Base-by-base conservation (phyloP, 2,329 filamentous ascomycete genomes). In the Uncinocarpus reesii region DNA sequence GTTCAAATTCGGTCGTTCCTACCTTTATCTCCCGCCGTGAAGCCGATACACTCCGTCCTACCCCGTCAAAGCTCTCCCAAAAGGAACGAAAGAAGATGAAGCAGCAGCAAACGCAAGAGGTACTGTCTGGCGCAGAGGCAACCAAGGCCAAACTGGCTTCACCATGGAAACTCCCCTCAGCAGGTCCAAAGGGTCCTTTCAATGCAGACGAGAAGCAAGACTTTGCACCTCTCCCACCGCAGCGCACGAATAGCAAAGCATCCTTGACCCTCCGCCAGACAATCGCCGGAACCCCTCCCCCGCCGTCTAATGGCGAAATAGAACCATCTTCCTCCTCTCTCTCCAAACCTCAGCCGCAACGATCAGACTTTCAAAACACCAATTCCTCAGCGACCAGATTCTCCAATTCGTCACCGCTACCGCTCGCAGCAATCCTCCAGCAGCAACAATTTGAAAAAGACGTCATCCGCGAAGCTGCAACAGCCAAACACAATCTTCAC, bases 11-110 rank as follows among this genome's bases (percentile, higher is more conserved):
- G 1, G 1, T 75, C 72, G 46, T 56, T 79, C 16, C 75, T 74
- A 1, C 56, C 76, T 26, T 75, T 20, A 7, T 26, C 6, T 15
- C 36, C 5, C 66, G 71, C 44, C 65, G 69, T 18, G 67, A 70
- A 50, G 66, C 56, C 54, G 57, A 64, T 62, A 35, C 56, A 57
- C 32, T 58, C 55, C 47, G 65, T 58, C 58, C 59, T 57, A 60
- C 69, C 21, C 63, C 69, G 31, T 65, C 70, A 0, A 95, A 86
- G 62, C 67, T 94, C 56, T 95, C 89, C 0, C 92, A 96, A 58
- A 94, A 92, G 60, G 89, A 95, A 63, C 81, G 88, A 18, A 96
- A 95, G 68, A 85, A 79, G 60, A 79, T 88, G 55, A 79, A 87
- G 57, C 83, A 87, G 58, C 75, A 79, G 52, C 79, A 85, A 58